phyloP scores from a whole-genome alignment of 164 flowering plant genomes.

The Sextonia rubra region DNA sequence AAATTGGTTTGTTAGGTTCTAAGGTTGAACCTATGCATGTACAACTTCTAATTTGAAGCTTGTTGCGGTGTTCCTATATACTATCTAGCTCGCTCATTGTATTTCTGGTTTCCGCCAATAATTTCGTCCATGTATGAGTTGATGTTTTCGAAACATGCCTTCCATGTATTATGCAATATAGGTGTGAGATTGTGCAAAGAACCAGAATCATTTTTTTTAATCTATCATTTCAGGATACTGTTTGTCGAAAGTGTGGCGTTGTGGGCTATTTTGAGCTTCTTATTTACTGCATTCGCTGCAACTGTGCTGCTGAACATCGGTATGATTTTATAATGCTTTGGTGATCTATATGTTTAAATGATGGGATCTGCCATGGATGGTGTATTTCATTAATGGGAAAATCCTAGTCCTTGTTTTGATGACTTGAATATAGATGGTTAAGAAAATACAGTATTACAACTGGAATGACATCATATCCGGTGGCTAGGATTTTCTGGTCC shows the following conservation, averaged over 20 bases:
- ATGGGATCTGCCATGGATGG: background rate
- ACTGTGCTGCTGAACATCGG: constrained; percentile 11
- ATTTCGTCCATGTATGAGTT: background rate
- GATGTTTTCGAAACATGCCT: background rate
- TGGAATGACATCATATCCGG: background rate
- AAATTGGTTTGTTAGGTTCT: too few species aligned
- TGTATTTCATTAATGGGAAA: background rate
- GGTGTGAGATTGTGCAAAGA: background rate
- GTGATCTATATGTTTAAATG: background rate
- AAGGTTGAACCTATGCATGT: too few species aligned
- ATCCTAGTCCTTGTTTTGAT: too few species aligned
- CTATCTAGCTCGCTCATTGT: too few species aligned
- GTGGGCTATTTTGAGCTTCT: background rate
- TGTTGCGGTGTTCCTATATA: too few species aligned
- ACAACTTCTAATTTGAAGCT: too few species aligned
- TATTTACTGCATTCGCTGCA: constrained; percentile 6
- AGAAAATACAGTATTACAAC: background rate
- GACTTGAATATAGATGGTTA: too few species aligned
- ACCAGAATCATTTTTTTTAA: background rate
- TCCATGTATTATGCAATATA: background rate
- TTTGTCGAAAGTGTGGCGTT: constrained; percentile 14
- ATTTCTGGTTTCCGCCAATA: too few species aligned
- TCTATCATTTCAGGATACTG: constrained; percentile 6
- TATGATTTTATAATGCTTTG: background rate
- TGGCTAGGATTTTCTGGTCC: background rate